Evolutionary conservation across 2,329 filamentous ascomycete species (phyloP).

Genomic region (Neoarthrinium moseri): DNA sequence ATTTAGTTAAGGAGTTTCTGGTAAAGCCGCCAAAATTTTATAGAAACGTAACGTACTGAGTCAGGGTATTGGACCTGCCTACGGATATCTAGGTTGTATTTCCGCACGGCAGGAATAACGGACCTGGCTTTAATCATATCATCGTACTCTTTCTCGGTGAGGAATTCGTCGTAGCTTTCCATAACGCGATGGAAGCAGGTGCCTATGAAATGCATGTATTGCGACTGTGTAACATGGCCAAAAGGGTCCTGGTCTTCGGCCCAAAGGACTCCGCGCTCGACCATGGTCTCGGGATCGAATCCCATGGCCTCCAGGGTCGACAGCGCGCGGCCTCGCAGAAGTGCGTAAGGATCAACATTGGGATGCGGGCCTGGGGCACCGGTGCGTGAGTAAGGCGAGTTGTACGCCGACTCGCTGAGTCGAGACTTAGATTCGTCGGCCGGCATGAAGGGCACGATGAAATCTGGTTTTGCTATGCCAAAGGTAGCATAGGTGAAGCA

Average conservation of each 20-base stretch:
- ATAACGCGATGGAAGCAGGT: constrained; percentile 19
- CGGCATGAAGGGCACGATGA: not conserved
- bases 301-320: constrained; percentile 17
- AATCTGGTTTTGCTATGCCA: not conserved
- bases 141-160: constrained; percentile 21
- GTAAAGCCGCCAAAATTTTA: too few species aligned
- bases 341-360: constrained; percentile 11
- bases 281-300: constrained; percentile 15
- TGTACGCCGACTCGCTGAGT: not conserved
- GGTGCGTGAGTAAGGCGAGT: not conserved
- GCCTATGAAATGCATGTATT: constrained; percentile 22
- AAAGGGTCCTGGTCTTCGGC: constrained; percentile 24
- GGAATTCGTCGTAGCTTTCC: constrained; percentile 22
- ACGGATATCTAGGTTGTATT: constrained; percentile 18
- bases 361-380: not conserved
- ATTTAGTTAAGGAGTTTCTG: not conserved
- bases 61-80: constrained; percentile 10
- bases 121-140: constrained; percentile 19
- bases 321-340: constrained; percentile 14
- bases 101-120: constrained; percentile 18
- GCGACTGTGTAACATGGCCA: constrained; percentile 22
- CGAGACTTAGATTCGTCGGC: not conserved
- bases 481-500: too few species aligned
- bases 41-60: not conserved
- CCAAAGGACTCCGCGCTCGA: constrained; percentile 21